A percentile compares a stretch with the other conserved stretches of the same genome.
Conservation (phyloP, 169 alveolate species). For the Cystoisospora suis region DNA sequence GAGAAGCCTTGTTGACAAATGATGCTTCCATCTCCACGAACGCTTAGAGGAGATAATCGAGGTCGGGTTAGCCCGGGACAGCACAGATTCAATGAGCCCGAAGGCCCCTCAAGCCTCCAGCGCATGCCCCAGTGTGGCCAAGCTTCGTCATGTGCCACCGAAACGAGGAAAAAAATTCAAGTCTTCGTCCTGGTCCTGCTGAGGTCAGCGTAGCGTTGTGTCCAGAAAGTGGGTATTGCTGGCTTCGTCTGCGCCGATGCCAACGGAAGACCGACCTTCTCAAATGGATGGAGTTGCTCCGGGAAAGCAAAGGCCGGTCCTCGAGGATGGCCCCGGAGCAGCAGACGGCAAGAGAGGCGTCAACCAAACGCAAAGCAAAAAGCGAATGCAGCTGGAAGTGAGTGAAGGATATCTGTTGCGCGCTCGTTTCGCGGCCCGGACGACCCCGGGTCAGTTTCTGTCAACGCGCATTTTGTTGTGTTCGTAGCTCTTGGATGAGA, state of each 20-base stretch:
- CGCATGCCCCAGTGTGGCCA: too few relatives aligned
- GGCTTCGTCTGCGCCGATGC: not conserved
- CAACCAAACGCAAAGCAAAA: conserved; percentile 11
- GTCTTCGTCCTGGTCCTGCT: not conserved
- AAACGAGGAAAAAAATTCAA: too few relatives aligned
- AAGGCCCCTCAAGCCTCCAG: too few relatives aligned
- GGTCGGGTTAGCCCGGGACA: too few relatives aligned
- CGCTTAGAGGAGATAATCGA: too few relatives aligned
- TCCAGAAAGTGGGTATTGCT: not conserved
- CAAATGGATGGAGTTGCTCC: not conserved
- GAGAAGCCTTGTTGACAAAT: too few relatives aligned
- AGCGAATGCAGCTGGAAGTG: conserved; percentile 54
- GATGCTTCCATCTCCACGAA: too few relatives aligned
- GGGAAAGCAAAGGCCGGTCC: not conserved
- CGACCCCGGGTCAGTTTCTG: not conserved
- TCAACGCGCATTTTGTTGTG: not conserved
- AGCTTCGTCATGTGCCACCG: too few relatives aligned
- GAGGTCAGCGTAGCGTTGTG: not conserved
- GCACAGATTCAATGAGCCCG: too few relatives aligned
- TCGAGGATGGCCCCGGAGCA: conserved; percentile 1
- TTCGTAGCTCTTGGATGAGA: conserved; percentile 39
- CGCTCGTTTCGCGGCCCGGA: not conserved
- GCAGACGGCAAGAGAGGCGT: not conserved
- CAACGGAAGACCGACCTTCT: not conserved
- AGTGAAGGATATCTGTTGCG: not conserved